phyloP scores from a whole-genome alignment of 305 asterid genomes.

The Plantago lanceolata region DNA sequence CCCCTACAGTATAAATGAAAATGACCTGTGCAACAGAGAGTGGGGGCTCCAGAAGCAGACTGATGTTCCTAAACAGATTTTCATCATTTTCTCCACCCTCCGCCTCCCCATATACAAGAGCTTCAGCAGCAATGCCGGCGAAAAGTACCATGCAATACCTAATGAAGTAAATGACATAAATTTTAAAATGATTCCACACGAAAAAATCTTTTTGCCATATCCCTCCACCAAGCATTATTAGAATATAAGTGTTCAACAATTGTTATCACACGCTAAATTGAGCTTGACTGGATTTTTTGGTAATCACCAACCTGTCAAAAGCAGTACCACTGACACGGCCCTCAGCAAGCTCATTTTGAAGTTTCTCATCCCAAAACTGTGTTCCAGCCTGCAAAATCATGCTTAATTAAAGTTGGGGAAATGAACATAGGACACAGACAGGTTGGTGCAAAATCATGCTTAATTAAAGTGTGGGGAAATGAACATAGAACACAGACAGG shows the following conservation, averaged over 20 bases:
- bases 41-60: constrained; percentile 80
- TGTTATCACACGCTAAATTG: constrained; percentile 1
- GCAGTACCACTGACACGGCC: constrained; percentile 84
- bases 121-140: constrained; percentile 97
- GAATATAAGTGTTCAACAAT: constrained; percentile 13
- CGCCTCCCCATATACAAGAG: constrained; percentile 86
- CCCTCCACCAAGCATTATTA: constrained; percentile 15
- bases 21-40: constrained; percentile 71
- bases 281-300: not conserved
- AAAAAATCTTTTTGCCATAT: constrained; percentile 5
- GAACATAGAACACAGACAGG: not conserved
- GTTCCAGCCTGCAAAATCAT: constrained; percentile 81
- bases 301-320: constrained; percentile 68
- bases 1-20: not conserved
- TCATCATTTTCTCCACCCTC: constrained; percentile 98
- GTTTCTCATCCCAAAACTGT: constrained; percentile 94
- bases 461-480: constrained; percentile 3
- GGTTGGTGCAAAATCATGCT: no score
- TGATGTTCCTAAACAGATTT: constrained; percentile 72
- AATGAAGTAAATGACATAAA: constrained; percentile 26
- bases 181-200: constrained; percentile 15
- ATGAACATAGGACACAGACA: no score
- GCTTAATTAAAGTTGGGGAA: no score
- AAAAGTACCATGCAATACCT: constrained; percentile 98
- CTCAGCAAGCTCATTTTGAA: constrained; percentile 81